phyloP scores from a whole-genome alignment of 192 early-diverging fungal species.

The Gryganskiella cystojenkinii region DNA sequence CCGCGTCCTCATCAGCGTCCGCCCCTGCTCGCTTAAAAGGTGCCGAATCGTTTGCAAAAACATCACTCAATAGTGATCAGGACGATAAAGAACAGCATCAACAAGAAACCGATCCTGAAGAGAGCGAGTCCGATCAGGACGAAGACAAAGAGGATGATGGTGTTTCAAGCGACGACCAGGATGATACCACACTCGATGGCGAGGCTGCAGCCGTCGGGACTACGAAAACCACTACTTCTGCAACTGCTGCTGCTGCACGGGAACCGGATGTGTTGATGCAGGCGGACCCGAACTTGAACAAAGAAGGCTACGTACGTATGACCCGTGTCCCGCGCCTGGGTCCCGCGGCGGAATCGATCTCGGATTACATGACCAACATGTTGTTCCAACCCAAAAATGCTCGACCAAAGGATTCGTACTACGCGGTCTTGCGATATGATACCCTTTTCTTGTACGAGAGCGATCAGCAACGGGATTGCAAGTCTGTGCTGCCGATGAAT shows the following conservation, averaged over 20 bases:
- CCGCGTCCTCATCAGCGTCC: too few species aligned
- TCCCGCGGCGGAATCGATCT: slow-evolving; percentile 44
- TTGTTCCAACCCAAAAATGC: slow-evolving; percentile 51
- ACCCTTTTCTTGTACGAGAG: slow-evolving; percentile 83
- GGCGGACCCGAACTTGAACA: slow-evolving; percentile 43
- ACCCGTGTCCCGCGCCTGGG: slow-evolving; percentile 44
- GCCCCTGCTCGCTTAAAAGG: too few species aligned
- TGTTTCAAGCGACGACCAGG: slow-evolving; percentile 2
- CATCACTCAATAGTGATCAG: neutral
- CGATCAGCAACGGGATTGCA: slow-evolving; percentile 78
- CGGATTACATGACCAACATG: slow-evolving; percentile 49
- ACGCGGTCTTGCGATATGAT: slow-evolving; percentile 78
- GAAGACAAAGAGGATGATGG: neutral
- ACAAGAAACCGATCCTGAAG: neutral
- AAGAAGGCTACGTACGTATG: slow-evolving; percentile 49
- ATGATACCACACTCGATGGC: slow-evolving; percentile 6
- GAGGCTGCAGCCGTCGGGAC: slow-evolving; percentile 8
- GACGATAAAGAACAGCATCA: neutral
- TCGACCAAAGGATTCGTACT: slow-evolving; percentile 65
- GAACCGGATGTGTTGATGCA: slow-evolving; percentile 44
- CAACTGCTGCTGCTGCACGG: slow-evolving; percentile 1
- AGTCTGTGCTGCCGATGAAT: slow-evolving; percentile 73
- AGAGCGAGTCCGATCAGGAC: neutral
- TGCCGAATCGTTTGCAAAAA: neutral
- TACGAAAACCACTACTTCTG: neutral